These are phyloP conservation scores for Microdochium bolleyi DNA, from an alignment of 2,329 filamentous ascomycete species.

Conservation along the genomic window DNA sequence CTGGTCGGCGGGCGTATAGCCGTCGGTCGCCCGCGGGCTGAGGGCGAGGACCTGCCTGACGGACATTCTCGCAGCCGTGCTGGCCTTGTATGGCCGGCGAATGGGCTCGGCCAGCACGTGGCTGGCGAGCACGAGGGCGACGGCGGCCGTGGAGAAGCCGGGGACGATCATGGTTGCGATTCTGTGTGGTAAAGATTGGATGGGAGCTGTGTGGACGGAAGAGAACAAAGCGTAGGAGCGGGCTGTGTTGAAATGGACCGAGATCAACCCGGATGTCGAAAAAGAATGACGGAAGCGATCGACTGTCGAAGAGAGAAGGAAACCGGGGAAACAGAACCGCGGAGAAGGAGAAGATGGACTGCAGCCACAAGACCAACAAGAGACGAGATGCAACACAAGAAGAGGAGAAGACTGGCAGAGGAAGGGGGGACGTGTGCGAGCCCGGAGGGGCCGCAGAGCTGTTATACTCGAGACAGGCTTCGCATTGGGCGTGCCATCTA, in stretches of 20 bases:
- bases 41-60: background rate
- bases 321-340: background rate
- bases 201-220: background rate
- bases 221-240: background rate
- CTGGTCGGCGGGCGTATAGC: slow-evolving; percentile 17
- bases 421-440: background rate
- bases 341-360: background rate
- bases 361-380: background rate
- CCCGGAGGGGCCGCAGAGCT: background rate
- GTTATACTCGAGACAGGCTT: background rate
- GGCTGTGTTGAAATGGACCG: background rate
- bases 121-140: background rate
- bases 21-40: background rate
- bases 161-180: background rate
- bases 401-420: background rate
- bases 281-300: background rate
- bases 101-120: background rate
- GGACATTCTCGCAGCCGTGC: background rate
- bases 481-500: background rate
- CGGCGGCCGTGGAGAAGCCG: background rate
- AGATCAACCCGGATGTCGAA: background rate
- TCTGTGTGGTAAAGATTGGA: background rate
- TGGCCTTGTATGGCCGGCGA: background rate
- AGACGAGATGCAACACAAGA: background rate
- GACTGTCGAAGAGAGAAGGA: background rate